Percentiles rank a stretch among this genome's conserved stretches.
Conservation (phyloP, 768 basidiomycete species). For the Xerocomellus dryophilus region DNA sequence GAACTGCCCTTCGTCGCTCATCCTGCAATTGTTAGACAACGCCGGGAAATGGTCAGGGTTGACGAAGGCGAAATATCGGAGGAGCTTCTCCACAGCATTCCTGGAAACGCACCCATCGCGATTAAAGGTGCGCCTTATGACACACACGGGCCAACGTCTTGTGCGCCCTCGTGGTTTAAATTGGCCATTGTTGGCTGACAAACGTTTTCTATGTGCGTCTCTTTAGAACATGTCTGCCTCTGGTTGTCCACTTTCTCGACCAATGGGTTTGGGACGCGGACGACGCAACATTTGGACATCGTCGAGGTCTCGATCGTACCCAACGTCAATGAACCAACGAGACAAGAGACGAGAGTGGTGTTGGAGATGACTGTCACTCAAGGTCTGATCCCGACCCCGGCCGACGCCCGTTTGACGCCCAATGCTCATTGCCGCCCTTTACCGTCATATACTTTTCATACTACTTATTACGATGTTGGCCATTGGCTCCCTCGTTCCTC, state of each 20-base stretch:
- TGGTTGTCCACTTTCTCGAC: slow-evolving; percentile 37
- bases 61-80: background rate
- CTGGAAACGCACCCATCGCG: slow-evolving; percentile 21
- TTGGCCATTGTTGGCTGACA: background rate
- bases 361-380: slow-evolving; percentile 43
- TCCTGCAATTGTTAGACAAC: background rate
- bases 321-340: slow-evolving; percentile 35
- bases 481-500: background rate
- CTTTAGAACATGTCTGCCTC: slow-evolving; percentile 33
- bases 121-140: slow-evolving; percentile 21
- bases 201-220: background rate
- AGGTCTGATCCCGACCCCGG: slow-evolving; percentile 30
- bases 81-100: background rate
- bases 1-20: background rate
- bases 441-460: background rate
- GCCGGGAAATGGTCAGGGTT: background rate
- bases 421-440: background rate
- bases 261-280: slow-evolving; percentile 20
- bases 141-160: background rate
- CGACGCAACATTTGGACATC: slow-evolving; percentile 15
- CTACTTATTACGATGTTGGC: background rate
- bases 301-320: slow-evolving; percentile 41
- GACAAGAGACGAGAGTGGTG: slow-evolving; percentile 38
- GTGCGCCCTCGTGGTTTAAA: too few relatives aligned
- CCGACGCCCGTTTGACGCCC: background rate